Conservation (phyloP, 805 yeast species). For the Yarrowia bubula region DNA sequence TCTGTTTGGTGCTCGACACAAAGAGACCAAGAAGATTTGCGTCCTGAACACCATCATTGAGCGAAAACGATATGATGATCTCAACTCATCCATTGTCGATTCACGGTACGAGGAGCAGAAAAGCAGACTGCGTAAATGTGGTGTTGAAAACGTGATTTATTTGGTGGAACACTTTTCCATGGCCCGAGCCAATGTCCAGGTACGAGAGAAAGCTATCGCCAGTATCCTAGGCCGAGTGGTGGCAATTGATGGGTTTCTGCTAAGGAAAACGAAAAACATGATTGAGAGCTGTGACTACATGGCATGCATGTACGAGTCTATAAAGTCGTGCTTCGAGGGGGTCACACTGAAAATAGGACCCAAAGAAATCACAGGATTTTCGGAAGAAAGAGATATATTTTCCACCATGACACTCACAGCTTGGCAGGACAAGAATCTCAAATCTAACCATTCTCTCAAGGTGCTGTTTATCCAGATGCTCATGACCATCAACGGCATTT, state of each 20-base stretch:
- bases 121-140: conserved; percentile 65
- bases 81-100: conserved; percentile 76
- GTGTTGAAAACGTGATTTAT: conserved; percentile 65
- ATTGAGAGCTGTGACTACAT: conserved; percentile 72
- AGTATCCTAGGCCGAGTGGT: conserved; percentile 4
- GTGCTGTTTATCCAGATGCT: conserved; percentile 76
- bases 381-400: background rate
- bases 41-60: conserved; percentile 83
- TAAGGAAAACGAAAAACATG: conserved; percentile 65
- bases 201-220: background rate
- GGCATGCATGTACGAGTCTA: conserved; percentile 47
- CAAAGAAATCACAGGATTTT: background rate
- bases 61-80: conserved; percentile 84
- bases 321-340: conserved; percentile 43
- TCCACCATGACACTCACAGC: conserved; percentile 40
- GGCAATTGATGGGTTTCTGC: conserved; percentile 56
- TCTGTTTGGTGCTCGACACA: conserved; percentile 79
- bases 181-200: conserved; percentile 56
- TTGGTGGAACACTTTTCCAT: conserved; percentile 82
- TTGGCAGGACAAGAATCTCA: conserved; percentile 31
- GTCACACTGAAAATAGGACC: conserved; percentile 39
- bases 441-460: conserved; percentile 58
- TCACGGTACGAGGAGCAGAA: conserved; percentile 90
- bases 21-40: conserved; percentile 55
- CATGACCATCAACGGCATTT: conserved; percentile 75